Evolutionary conservation across 495 filamentous ascomycete species (phyloP), one percentile per base, ranked within the genome.

Genomic region (Podospora bellae-mahoneyi): DNA sequence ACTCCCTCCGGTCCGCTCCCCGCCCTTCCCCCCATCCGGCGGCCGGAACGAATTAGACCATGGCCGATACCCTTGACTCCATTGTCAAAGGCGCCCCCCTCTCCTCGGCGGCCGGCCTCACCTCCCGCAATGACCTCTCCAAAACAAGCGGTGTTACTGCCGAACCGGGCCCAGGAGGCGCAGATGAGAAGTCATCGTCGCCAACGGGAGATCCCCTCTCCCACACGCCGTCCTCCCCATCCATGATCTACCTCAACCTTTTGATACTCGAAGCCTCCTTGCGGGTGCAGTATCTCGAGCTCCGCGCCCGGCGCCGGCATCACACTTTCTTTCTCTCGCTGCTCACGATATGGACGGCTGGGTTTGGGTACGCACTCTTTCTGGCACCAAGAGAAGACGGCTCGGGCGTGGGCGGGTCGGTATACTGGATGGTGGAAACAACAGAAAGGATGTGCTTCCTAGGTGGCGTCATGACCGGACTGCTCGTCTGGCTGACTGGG

Each of bases 181-280:
- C 39, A 10, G 39, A 13, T 16, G 39, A 48, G 39, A 48, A 48
- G 2, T 48, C 39, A 48, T 15, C 63, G 1, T 34, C 81, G 60
- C 73, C 78, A 65, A 77, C 78, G 75, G 74, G 80, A 72, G 91
- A 97, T 77, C 94, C 94, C 54, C 83, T 93, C 60, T 89, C 89
- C 66, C 86, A 88, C 55, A 87, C 96, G 32, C 94, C 95, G 13
- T 94, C 91, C 68, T 92, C 94, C 32, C 94, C 76, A 60, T 92
- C 92, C n/a, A 96, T 97, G 81, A 97, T 98, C 73, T 99, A 98
- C 81, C 86, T 98, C 72, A 99, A 99, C 77, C 90, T 99, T 53
- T 84, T 99, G 64, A 94, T 99, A 72, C 90, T 99, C 75, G 95
- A 99, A 78, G 92, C 93, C 61, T 96, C 92, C 16, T 84, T 99